Base-by-base conservation (phyloP, 1,139 yeast genomes). In the Zygosaccharomyces sapae region DNA sequence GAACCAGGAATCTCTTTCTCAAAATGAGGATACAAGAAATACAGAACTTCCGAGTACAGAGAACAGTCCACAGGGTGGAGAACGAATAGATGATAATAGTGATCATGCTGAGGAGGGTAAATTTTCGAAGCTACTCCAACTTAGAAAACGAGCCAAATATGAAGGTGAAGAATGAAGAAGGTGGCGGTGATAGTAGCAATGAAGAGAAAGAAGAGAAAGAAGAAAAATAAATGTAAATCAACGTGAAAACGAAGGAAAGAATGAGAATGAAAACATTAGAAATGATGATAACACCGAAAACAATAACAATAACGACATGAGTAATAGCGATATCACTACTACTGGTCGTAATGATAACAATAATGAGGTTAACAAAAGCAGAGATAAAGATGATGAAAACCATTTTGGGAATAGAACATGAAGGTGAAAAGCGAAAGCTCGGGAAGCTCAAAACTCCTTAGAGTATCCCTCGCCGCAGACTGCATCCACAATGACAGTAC, bases 361-460 rank as follows among this genome's bases (percentile, higher is more conserved):
- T 33, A 34, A 39, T 24, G 44, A 41, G 12, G 13, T 20, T 19
- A 37, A 33, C 8, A 6, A 34, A 33, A 39, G 22, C 44, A 73
- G 71, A 61, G 75, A 67, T 70, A 71, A 62, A 66, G 41, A 35
- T 22, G 38, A 44, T 10, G 43, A 43, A 35, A 24, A 10, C 22
- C 34, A 10, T n/a, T n/a, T 27, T 39, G 20, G 40, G 30, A 29
- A 18, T 10, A 18, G 44, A 40, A 16, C 41, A 38, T 24, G 19
- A 38, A 24, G 22, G n/a, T 20, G 35, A 18, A n/a, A 29, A n/a
- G 24, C 22, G 24, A n/a, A 33, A 39, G 27, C 16, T 22, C 25
- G 34, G 33, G 22, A 18, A 31, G 13, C 18, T 13, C 34, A 13
- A n/a, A 13, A 12, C 4, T 12, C 18, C 18, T 31, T 13, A 31